Evolutionary conservation across 495 filamentous ascomycete genomes (phyloP).

Genomic region (Neurospora tetraspora): DNA sequence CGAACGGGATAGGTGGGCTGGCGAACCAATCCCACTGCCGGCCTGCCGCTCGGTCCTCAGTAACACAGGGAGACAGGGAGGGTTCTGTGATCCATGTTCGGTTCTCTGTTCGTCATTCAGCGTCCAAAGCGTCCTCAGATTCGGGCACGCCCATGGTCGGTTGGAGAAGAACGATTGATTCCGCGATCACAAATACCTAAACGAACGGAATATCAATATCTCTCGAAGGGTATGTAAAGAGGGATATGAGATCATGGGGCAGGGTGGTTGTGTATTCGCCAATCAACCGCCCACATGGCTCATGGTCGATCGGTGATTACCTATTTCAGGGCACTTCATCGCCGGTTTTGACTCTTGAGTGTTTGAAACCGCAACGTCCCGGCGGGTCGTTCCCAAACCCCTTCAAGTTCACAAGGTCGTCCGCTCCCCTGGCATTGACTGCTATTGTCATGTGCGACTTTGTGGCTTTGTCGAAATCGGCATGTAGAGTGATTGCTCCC

Average conservation of each 20-base stretch:
- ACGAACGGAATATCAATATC: neutral
- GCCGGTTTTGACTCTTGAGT: neutral
- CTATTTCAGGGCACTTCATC: neutral
- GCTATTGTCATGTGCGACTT: neutral
- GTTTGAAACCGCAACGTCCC: neutral
- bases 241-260: neutral
- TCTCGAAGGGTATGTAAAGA: neutral
- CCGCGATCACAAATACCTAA: neutral
- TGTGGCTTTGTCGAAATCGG: neutral
- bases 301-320: neutral
- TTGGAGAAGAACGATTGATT: neutral
- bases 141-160: neutral
- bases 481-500: no score
- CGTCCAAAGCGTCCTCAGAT: neutral
- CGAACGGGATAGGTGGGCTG: neutral
- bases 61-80: neutral
- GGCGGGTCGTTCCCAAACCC: neutral
- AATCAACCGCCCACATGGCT: neutral
- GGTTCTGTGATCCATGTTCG: neutral
- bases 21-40: neutral
- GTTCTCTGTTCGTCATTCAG: neutral
- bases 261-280: neutral
- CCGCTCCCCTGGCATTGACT: neutral
- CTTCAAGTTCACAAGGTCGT: neutral
- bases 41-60: neutral